These are phyloP conservation scores for Phytophthora ramorum DNA, from an alignment of 352 stramenopile species.

Conservation along the genomic window DNA sequence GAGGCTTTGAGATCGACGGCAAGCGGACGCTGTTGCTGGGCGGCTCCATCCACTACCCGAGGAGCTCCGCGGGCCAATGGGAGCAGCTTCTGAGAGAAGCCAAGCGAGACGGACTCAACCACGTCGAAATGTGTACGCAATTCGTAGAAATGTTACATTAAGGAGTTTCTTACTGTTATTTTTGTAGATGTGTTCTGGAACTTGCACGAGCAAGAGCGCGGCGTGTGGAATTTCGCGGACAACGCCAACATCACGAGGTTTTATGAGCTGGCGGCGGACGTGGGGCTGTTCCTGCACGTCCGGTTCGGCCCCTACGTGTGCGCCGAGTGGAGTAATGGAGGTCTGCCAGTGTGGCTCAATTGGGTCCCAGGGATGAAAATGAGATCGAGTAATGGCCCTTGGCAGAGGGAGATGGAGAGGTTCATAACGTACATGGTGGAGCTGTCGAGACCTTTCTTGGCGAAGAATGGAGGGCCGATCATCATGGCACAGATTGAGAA, in stretches of 20 bases:
- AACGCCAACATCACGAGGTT: constrained; percentile 68
- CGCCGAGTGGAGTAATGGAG: constrained; percentile 73
- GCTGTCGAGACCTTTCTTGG: constrained; percentile 67
- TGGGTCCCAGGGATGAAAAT: constrained; percentile 54
- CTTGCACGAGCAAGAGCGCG: constrained; percentile 62
- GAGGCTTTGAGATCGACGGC: constrained; percentile 71
- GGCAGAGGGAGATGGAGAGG: constrained; percentile 61
- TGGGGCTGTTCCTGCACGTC: constrained; percentile 75
- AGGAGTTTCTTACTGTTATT: background rate
- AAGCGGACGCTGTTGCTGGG: constrained; percentile 62
- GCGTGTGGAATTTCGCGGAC: constrained; percentile 57
- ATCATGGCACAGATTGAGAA: constrained; percentile 81
- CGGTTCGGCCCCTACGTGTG: constrained; percentile 78
- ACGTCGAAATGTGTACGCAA: constrained; percentile 74
- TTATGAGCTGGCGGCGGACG: constrained; percentile 57
- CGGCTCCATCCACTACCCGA: constrained; percentile 73
- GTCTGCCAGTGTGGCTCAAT: constrained; percentile 68
- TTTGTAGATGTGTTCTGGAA: constrained; percentile 78
- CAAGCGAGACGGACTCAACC: constrained; percentile 79
- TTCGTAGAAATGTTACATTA: background rate
- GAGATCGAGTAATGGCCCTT: constrained; percentile 50
- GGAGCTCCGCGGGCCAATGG: constrained; percentile 62
- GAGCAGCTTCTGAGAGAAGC: constrained; percentile 61
- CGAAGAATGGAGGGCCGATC: constrained; percentile 69
- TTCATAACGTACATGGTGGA: constrained; percentile 73